Percentiles rank a stretch among this genome's conserved stretches.
Evolutionary conservation across 495 filamentous ascomycete species (phyloP).

Genomic region (Penicillium antarcticum): DNA sequence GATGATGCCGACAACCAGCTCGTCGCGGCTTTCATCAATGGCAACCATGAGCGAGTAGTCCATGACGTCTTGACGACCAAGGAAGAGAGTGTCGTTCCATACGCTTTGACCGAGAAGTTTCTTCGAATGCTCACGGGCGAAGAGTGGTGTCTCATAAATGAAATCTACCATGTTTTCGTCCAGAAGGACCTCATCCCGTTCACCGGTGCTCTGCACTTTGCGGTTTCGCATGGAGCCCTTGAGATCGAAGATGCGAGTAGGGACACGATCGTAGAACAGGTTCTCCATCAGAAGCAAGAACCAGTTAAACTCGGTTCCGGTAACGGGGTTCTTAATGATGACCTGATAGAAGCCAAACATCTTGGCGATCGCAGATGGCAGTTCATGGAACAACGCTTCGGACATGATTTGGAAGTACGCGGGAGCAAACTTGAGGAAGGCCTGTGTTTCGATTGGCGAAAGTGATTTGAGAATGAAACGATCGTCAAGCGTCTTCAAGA

Average conservation of each 20-base stretch:
- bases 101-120: slow-evolving; percentile 77
- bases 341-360: slow-evolving; percentile 99
- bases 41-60: slow-evolving; percentile 99
- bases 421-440: slow-evolving; percentile 91
- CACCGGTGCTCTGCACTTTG: slow-evolving; percentile 90
- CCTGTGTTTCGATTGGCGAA: slow-evolving; percentile 83
- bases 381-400: slow-evolving; percentile 90
- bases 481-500: slow-evolving; percentile 94
- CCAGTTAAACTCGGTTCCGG: slow-evolving; percentile 91
- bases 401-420: slow-evolving; percentile 98
- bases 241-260: slow-evolving; percentile 92
- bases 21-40: slow-evolving; percentile 82
- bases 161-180: slow-evolving; percentile 99
- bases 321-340: slow-evolving; percentile 89
- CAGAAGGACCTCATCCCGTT: slow-evolving; percentile 91
- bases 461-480: slow-evolving; percentile 89
- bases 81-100: slow-evolving; percentile 95
- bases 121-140: slow-evolving; percentile 89
- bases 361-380: slow-evolving; percentile 96
- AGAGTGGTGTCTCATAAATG: slow-evolving; percentile 95
- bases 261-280: slow-evolving; percentile 91
- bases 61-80: slow-evolving; percentile 93
- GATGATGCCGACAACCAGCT: slow-evolving; percentile 95
- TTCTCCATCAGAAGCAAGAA: slow-evolving; percentile 98
- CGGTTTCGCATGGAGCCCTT: slow-evolving; percentile 99